A percentile compares a stretch with the other conserved stretches of the same genome.
These are phyloP conservation scores for Psilocybe cubensis DNA, from an alignment of 768 basidiomycete species.

Conservation along the genomic window DNA sequence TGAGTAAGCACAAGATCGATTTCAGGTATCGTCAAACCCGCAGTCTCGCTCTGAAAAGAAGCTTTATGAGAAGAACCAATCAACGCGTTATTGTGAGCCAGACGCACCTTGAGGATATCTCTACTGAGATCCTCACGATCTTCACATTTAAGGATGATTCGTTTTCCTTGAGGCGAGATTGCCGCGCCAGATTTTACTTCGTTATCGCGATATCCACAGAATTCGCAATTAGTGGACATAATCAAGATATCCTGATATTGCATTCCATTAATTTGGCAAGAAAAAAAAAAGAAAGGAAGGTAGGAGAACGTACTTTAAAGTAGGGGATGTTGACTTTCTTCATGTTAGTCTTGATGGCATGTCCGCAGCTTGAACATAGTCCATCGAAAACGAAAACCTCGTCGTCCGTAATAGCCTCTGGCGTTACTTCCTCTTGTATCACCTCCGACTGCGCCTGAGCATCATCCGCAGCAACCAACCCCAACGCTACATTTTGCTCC, in stretches of 20 bases:
- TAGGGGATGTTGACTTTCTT: conserved; percentile 97
- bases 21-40: conserved; percentile 89
- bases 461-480: conserved; percentile 62
- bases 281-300: background rate
- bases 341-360: conserved; percentile 85
- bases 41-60: conserved; percentile 79
- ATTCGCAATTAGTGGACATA: conserved; percentile 97
- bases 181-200: conserved; percentile 96
- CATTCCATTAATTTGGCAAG: background rate
- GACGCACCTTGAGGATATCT: conserved; percentile 87
- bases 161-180: conserved; percentile 86
- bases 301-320: conserved; percentile 72
- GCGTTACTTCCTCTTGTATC: conserved; percentile 15
- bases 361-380: conserved; percentile 86
- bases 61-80: background rate
- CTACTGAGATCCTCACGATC: conserved; percentile 91
- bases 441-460: conserved; percentile 16
- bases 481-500: conserved; percentile 82
- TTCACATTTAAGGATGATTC: conserved; percentile 86
- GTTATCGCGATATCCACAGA: conserved; percentile 95
- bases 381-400: conserved; percentile 92
- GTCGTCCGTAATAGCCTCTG: conserved; percentile 57
- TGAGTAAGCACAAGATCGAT: conserved; percentile 91
- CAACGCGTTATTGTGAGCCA: background rate
- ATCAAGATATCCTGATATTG: conserved; percentile 83